Percentiles rank a stretch among this genome's conserved stretches.
Conservation (phyloP, 805 yeast species). For the Cyberlindnera bimundalis region DNA sequence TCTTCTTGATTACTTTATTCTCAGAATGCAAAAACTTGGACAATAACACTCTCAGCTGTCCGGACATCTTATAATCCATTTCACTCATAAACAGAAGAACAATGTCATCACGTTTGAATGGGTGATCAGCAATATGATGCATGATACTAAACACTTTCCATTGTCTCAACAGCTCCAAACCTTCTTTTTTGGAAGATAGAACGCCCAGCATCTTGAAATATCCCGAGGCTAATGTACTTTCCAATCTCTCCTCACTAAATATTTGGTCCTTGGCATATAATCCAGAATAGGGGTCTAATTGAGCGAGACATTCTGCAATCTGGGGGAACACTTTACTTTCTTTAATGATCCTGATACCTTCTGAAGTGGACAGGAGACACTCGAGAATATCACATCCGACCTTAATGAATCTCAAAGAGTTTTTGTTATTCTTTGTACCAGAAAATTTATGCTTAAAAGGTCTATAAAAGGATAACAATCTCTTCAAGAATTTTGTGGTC, state of each 20-base stretch:
- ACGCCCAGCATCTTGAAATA: slow-evolving; percentile 79
- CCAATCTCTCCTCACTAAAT: slow-evolving; percentile 56
- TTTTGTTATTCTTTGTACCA: slow-evolving; percentile 44
- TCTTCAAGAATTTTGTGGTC: slow-evolving; percentile 81
- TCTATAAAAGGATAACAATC: slow-evolving; percentile 80
- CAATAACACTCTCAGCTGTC: slow-evolving; percentile 66
- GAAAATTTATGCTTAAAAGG: slow-evolving; percentile 88
- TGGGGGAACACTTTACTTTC: slow-evolving; percentile 83
- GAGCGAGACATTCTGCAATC: slow-evolving; percentile 84
- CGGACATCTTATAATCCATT: slow-evolving; percentile 55
- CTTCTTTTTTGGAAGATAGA: slow-evolving; percentile 55
- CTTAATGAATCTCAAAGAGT: slow-evolving; percentile 53
- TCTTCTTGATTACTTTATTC: slow-evolving; percentile 46
- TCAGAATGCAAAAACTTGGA: slow-evolving; percentile 60
- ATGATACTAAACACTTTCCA: slow-evolving; percentile 85
- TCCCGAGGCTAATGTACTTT: slow-evolving; percentile 66
- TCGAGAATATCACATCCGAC: slow-evolving; percentile 76
- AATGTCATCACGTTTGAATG: slow-evolving; percentile 52
- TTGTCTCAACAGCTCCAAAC: slow-evolving; percentile 65
- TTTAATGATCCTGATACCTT: slow-evolving; percentile 62
- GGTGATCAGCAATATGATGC: slow-evolving; percentile 60
- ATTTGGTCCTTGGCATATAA: slow-evolving; percentile 71
- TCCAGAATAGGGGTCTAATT: slow-evolving; percentile 77
- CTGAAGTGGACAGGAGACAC: slow-evolving; percentile 55
- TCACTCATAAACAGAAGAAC: slow-evolving; percentile 55